Evolutionary conservation across 805 yeast species (phyloP).

Genomic region (Ogataea trehaloabstinens): DNA sequence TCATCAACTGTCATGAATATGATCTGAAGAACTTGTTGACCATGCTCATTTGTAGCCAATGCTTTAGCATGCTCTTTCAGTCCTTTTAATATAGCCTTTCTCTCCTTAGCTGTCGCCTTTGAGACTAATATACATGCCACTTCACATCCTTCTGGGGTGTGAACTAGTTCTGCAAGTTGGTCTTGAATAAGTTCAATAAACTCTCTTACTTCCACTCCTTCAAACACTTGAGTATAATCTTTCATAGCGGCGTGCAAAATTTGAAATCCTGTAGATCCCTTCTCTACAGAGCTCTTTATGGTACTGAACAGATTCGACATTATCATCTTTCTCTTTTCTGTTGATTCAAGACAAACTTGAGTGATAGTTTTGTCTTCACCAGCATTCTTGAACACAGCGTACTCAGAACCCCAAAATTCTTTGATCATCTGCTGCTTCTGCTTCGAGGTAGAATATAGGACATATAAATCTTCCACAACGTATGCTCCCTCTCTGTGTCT

Average conservation of each 20-base stretch:
- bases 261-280: constrained; percentile 95
- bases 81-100: constrained; percentile 71
- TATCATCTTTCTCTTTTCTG: constrained; percentile 76
- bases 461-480: constrained; percentile 90
- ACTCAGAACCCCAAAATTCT: constrained; percentile 96
- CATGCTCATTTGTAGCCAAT: constrained; percentile 80
- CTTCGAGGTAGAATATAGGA: constrained; percentile 76
- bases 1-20: constrained; percentile 89
- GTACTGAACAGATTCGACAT: constrained; percentile 76
- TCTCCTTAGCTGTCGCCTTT: constrained; percentile 85
- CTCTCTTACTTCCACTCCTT: constrained; percentile 68
- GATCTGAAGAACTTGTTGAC: constrained; percentile 76
- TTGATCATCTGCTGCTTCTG: constrained; percentile 89
- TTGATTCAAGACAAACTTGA: constrained; percentile 63
- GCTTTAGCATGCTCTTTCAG: constrained; percentile 75
- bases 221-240: constrained; percentile 75
- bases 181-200: constrained; percentile 81
- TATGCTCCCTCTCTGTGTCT: constrained; percentile 98
- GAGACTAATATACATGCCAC: constrained; percentile 84
- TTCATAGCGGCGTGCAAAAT: constrained; percentile 94
- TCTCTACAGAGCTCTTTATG: constrained; percentile 85
- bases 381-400: constrained; percentile 81
- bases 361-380: constrained; percentile 61
- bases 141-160: constrained; percentile 90
- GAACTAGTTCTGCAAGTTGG: constrained; percentile 92